phyloP scores from a whole-genome alignment of 208 protist genomes.

The Sergeia podlipaevii region DNA sequence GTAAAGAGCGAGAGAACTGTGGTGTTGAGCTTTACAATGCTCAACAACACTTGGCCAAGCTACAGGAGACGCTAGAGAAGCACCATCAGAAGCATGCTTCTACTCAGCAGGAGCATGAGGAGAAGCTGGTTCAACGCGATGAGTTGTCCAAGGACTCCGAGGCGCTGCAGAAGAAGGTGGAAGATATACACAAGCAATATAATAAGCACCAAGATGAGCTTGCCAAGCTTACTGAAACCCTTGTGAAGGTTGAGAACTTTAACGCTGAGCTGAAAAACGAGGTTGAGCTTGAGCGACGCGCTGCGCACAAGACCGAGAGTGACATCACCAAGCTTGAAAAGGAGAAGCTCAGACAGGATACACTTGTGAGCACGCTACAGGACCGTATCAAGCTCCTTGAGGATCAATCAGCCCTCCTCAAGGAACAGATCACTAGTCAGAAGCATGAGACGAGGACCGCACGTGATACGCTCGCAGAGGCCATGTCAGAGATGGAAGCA shows the following conservation, averaged over 20 bases:
- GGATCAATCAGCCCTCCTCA: conserved; percentile 74
- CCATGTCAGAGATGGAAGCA: conserved; percentile 92
- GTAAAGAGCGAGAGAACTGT: conserved; percentile 83
- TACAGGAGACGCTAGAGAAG: conserved; percentile 91
- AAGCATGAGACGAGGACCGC: conserved; percentile 87
- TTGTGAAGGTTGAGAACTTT: conserved; percentile 92
- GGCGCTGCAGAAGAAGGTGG: conserved; percentile 67
- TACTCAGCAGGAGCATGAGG: conserved; percentile 76
- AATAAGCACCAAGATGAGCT: conserved; percentile 90
- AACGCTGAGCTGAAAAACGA: conserved; percentile 93
- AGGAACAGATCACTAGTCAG: conserved; percentile 88
- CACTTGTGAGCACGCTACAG: conserved; percentile 86
- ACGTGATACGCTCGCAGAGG: conserved; percentile 88
- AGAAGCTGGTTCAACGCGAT: conserved; percentile 67
- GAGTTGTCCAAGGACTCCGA: conserved; percentile 56
- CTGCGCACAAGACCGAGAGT: conserved; percentile 95
- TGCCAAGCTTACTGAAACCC: conserved; percentile 87
- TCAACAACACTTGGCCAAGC: conserved; percentile 93
- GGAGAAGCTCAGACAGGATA: conserved; percentile 92
- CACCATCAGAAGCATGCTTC: conserved; percentile 80
- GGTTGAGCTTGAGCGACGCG: conserved; percentile 92
- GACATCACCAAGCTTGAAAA: conserved; percentile 93
- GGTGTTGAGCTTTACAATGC: conserved; percentile 95
- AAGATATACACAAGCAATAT: conserved; percentile 86
- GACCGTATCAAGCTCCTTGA: conserved; percentile 80